Conservation (phyloP, 2,329 filamentous ascomycete genomes). For the Botrytis deweyae region DNA sequence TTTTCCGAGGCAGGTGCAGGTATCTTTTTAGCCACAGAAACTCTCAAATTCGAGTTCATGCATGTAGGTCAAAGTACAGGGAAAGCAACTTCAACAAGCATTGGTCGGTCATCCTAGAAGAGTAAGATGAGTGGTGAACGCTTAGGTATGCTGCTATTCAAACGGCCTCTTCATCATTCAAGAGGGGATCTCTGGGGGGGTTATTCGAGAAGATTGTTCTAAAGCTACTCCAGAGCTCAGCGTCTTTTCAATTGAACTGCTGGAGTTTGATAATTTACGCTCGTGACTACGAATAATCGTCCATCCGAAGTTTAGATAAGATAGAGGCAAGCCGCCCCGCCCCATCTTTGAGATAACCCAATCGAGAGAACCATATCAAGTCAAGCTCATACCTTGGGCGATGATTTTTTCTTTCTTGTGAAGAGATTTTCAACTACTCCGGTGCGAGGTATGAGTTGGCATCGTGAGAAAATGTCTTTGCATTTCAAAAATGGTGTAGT, state of each 20-base stretch:
- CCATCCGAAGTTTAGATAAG: slow-evolving; percentile 6
- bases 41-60: slow-evolving; percentile 20
- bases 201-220: not conserved
- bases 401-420: not conserved
- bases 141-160: not conserved
- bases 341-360: slow-evolving; percentile 2
- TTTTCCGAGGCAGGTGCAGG: slow-evolving; percentile 3
- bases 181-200: not conserved
- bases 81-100: slow-evolving; percentile 3
- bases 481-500: slow-evolving; percentile 8
- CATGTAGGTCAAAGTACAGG: slow-evolving; percentile 19
- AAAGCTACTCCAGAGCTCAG: not conserved
- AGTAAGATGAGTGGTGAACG: not conserved
- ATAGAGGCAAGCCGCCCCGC: not conserved
- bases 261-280: not conserved
- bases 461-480: slow-evolving; percentile 8
- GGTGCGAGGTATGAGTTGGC: slow-evolving; percentile 8
- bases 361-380: not conserved
- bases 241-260: not conserved
- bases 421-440: slow-evolving; percentile 7
- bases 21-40: slow-evolving; percentile 7
- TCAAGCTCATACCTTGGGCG: not conserved
- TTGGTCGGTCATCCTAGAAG: slow-evolving; percentile 6
- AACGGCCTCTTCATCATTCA: not conserved
- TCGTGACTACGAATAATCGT: not conserved